Percentiles rank a stretch among this genome's conserved stretches.
These are phyloP conservation scores for Debaryomyces tyrocola DNA, from an alignment of 805 yeast species.

Conservation along the genomic window DNA sequence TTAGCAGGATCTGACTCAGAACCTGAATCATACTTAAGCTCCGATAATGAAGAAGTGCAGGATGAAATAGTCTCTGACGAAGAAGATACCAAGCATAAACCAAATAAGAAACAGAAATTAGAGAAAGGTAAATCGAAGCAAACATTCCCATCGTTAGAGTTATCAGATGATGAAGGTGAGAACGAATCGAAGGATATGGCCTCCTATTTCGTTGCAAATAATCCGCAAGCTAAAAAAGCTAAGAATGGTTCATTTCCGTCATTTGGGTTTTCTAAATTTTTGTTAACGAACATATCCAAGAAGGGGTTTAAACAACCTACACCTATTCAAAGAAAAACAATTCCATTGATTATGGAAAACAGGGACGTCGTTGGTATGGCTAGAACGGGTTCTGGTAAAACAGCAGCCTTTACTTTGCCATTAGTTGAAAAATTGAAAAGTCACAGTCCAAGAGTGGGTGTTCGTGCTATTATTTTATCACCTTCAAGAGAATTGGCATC, in stretches of 20 bases:
- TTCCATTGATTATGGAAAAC: constrained; percentile 82
- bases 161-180: constrained; percentile 50
- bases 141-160: constrained; percentile 51
- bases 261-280: constrained; percentile 77
- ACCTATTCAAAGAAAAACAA: constrained; percentile 95
- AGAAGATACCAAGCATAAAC: constrained; percentile 38
- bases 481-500: constrained; percentile 96
- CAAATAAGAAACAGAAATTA: constrained; percentile 27
- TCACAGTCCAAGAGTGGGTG: constrained; percentile 86
- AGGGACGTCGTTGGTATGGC: constrained; percentile 99
- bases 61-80: constrained; percentile 57
- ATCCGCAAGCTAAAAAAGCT: constrained; percentile 53
- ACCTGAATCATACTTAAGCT: constrained; percentile 16
- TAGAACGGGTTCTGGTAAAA: constrained; percentile 97
- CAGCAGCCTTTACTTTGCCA: constrained; percentile 95
- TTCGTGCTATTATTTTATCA: constrained; percentile 82
- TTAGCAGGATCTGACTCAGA: constrained; percentile 41
- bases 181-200: constrained; percentile 21
- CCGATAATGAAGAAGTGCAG: constrained; percentile 40
- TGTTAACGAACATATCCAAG: constrained; percentile 67
- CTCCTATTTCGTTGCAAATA: constrained; percentile 40
- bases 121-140: constrained; percentile 23
- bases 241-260: constrained; percentile 85
- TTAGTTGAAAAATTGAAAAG: constrained; percentile 79
- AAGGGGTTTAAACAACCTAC: constrained; percentile 96